Conservation (phyloP, 768 basidiomycete species). For the Amanita inopinata region DNA sequence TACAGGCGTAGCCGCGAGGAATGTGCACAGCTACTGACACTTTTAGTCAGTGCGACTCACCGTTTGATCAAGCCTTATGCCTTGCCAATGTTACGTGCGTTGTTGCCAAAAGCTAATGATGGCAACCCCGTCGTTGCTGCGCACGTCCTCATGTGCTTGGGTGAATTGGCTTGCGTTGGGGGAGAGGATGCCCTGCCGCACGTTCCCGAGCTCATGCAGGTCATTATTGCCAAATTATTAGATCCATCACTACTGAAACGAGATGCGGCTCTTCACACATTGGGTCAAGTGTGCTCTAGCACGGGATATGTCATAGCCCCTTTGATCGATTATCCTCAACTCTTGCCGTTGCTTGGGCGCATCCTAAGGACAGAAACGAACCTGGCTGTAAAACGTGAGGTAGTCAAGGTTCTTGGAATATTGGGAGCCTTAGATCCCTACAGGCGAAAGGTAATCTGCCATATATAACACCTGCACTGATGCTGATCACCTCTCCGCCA, state of each 20-base stretch:
- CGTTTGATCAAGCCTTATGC: constrained; percentile 94
- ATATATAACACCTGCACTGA: background rate
- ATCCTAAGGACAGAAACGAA: constrained; percentile 78
- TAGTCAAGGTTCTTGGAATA: constrained; percentile 92
- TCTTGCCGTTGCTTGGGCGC: constrained; percentile 76
- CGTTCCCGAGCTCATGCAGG: constrained; percentile 80
- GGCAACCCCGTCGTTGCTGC: constrained; percentile 81
- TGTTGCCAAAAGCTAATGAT: constrained; percentile 85
- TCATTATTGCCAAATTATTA: constrained; percentile 82
- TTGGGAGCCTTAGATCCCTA: constrained; percentile 96
- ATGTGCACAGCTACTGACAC: constrained; percentile 80
- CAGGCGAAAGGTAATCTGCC: constrained; percentile 65
- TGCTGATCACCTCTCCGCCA: constrained; percentile 14
- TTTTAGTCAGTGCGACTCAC: constrained; percentile 86
- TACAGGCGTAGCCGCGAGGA: constrained; percentile 80
- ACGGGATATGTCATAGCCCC: constrained; percentile 93
- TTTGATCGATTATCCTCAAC: constrained; percentile 82
- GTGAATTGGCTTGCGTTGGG: constrained; percentile 86
- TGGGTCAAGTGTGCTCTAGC: constrained; percentile 93
- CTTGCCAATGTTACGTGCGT: constrained; percentile 85
- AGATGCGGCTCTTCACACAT: constrained; percentile 87
- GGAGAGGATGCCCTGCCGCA: constrained; percentile 84
- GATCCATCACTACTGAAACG: constrained; percentile 85
- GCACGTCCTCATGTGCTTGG: constrained; percentile 88
- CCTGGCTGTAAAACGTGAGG: constrained; percentile 68